Evolutionary conservation across 805 yeast genomes (phyloP).

Genomic region (Pichia nakasei): DNA sequence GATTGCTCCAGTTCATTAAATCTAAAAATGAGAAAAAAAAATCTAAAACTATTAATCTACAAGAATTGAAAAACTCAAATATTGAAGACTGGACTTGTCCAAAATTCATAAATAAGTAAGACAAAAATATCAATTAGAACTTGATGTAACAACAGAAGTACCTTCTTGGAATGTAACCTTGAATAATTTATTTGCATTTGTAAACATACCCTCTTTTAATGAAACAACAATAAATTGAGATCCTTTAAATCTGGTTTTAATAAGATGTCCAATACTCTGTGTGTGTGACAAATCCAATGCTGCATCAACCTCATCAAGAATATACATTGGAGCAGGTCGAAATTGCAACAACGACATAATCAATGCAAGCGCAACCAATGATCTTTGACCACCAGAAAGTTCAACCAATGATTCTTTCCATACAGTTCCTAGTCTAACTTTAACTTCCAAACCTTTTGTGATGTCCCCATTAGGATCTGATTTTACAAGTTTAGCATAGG

Average conservation of each 20-base stretch:
- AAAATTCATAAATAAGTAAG: too few relatives aligned
- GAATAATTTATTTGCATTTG: constrained; percentile 91
- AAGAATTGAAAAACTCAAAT: too few relatives aligned
- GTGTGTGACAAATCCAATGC: constrained; percentile 96
- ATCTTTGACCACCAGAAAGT: constrained; percentile 94
- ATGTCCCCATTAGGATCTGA: constrained; percentile 64
- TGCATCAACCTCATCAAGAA: constrained; percentile 96
- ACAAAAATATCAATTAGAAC: background rate
- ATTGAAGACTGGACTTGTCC: too few relatives aligned
- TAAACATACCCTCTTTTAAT: constrained; percentile 95
- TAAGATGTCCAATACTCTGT: constrained; percentile 93
- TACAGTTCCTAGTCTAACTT: constrained; percentile 79
- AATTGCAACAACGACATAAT: constrained; percentile 88
- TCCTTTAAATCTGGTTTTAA: constrained; percentile 89
- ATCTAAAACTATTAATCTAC: background rate
- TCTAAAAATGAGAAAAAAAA: too few relatives aligned
- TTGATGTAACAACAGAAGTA: constrained; percentile 76
- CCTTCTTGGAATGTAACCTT: constrained; percentile 95
- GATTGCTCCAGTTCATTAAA: too few relatives aligned
- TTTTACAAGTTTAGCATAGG: constrained; percentile 83
- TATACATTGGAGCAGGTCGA: constrained; percentile 98
- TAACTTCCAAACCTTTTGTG: constrained; percentile 83
- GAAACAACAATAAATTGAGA: constrained; percentile 96
- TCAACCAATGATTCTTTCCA: constrained; percentile 97
- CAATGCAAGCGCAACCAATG: constrained; percentile 84